A percentile compares a stretch with the other conserved stretches of the same genome.
Evolutionary conservation across 2,329 filamentous ascomycete genomes (phyloP).

Genomic region (Aspergillus unguis): DNA sequence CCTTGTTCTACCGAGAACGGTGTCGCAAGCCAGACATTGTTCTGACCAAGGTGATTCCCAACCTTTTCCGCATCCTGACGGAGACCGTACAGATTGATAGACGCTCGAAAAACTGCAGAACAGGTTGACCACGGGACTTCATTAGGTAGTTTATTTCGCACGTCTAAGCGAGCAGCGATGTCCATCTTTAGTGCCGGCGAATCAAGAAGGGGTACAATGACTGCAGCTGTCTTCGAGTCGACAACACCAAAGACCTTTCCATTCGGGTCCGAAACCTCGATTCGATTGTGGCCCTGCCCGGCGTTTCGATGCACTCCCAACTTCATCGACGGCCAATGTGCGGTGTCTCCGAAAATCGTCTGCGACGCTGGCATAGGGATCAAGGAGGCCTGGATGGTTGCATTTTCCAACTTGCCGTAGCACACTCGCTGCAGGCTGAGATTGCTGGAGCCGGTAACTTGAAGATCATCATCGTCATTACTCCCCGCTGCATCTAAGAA

Average conservation of each 20-base stretch:
- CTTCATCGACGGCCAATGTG: slow-evolving; percentile 68
- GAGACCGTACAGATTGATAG: slow-evolving; percentile 77
- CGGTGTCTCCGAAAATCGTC: slow-evolving; percentile 53
- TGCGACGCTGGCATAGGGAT: slow-evolving; percentile 67
- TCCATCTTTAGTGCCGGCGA: slow-evolving; percentile 61
- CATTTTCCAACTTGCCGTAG: slow-evolving; percentile 71
- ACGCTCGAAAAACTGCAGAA: slow-evolving; percentile 61
- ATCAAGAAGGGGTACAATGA: slow-evolving; percentile 71
- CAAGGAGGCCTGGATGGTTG: slow-evolving; percentile 62
- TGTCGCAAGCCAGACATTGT: slow-evolving; percentile 64
- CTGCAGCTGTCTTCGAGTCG: slow-evolving; percentile 63
- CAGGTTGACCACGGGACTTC: slow-evolving; percentile 63
- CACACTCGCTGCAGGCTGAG: slow-evolving; percentile 70
- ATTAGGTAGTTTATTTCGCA: slow-evolving; percentile 59
- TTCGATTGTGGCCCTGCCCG: slow-evolving; percentile 54
- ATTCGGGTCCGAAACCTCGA: slow-evolving; percentile 71
- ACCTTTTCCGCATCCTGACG: slow-evolving; percentile 62
- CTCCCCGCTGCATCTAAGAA: slow-evolving; percentile 19
- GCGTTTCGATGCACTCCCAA: slow-evolving; percentile 62
- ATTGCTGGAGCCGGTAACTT: slow-evolving; percentile 53
- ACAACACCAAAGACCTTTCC: slow-evolving; percentile 72
- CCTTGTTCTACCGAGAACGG: slow-evolving; percentile 66
- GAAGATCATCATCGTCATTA: slow-evolving; percentile 37
- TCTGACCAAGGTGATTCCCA: slow-evolving; percentile 64
- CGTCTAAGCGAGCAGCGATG: slow-evolving; percentile 67